Evolutionary conservation across 2,329 filamentous ascomycete species (phyloP), one percentile per base, ranked within the genome.

Genomic region (Raffaelea albimanens): DNA sequence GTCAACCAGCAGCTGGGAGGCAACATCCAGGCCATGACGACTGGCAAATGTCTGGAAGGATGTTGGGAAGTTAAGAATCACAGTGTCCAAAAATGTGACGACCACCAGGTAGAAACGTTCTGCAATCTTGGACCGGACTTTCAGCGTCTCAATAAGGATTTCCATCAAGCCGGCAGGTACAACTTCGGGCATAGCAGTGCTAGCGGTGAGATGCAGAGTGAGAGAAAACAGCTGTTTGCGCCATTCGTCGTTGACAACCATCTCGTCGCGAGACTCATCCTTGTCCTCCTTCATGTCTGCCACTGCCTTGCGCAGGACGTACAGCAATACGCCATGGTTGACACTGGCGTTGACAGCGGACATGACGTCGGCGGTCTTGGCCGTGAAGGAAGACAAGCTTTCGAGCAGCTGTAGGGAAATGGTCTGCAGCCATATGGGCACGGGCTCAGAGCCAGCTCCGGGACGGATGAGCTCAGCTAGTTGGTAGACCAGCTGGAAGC

Each of bases 281-380:
- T 71, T 69, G 50, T 80, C 73, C 18, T 70, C 70, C 49, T 75
- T 80, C 68, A 98, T 83, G 53, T 89, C 86, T 18, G 84, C 83
- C 49, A 97, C 86, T 10, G 89, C 87, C 64, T 95, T 96, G 48
- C 91, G 80, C 44, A 95, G 84, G 55, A 96, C 78, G 59, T 96
- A 97, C 55, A 97, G 84, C 40, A 99, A 74, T 25, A 97, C 85
- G 14, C 93, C 94, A 58, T 98, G 94, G 58, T 95, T 97, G 34
- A 97, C 91, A 56, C 91, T 95, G 46, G 94, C 87, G 58, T 89
- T 95, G 39, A 99, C 71, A n/a, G 93, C 89, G 39, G 87, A 82
- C 53, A 89, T 82, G 21, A 98, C 84, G 61, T 98, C 93, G 31
- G 80, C 71, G 25, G 83, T 78, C 59, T 88, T 90, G 48, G 75